Percentiles rank a stretch among this genome's conserved stretches.
Evolutionary conservation across 2,329 filamentous ascomycete species (phyloP).

Genomic region (Clarireedia homoeocarpa): DNA sequence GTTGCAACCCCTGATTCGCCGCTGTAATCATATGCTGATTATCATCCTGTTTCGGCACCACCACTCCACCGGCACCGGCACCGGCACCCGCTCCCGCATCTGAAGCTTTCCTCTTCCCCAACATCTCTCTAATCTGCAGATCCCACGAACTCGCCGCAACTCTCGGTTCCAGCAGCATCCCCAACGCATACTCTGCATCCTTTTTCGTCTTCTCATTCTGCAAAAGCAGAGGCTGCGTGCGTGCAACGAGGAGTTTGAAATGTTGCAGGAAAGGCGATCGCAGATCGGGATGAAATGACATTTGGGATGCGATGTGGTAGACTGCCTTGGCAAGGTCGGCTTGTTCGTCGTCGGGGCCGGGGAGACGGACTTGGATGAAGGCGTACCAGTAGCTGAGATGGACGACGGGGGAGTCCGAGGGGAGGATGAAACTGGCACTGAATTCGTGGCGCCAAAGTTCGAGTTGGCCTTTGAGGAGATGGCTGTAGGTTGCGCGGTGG

Average conservation of each 20-base stretch:
- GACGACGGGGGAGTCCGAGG: slow-evolving; percentile 44
- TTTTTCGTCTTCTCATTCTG: slow-evolving; percentile 48
- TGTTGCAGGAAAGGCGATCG: slow-evolving; percentile 60
- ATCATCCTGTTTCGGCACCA: background rate
- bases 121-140: slow-evolving; percentile 41
- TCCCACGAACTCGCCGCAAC: slow-evolving; percentile 49
- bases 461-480: slow-evolving; percentile 47
- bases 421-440: slow-evolving; percentile 46
- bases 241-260: slow-evolving; percentile 50
- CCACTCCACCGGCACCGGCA: background rate
- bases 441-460: slow-evolving; percentile 61
- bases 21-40: slow-evolving; percentile 20
- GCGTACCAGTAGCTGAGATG: slow-evolving; percentile 64
- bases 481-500: slow-evolving; percentile 36
- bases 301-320: slow-evolving; percentile 48
- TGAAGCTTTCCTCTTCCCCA: background rate
- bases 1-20: slow-evolving; percentile 39
- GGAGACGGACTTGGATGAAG: slow-evolving; percentile 51
- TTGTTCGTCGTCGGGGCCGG: slow-evolving; percentile 40
- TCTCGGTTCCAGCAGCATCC: slow-evolving; percentile 47
- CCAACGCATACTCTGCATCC: slow-evolving; percentile 48
- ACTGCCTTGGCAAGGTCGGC: slow-evolving; percentile 53
- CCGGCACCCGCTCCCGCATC: background rate
- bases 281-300: slow-evolving; percentile 46
- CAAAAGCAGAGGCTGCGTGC: slow-evolving; percentile 53